Evolutionary conservation across 2,329 filamentous ascomycete species (phyloP), one percentile per base, ranked within the genome.

Genomic region (Diaporthe caulivora): DNA sequence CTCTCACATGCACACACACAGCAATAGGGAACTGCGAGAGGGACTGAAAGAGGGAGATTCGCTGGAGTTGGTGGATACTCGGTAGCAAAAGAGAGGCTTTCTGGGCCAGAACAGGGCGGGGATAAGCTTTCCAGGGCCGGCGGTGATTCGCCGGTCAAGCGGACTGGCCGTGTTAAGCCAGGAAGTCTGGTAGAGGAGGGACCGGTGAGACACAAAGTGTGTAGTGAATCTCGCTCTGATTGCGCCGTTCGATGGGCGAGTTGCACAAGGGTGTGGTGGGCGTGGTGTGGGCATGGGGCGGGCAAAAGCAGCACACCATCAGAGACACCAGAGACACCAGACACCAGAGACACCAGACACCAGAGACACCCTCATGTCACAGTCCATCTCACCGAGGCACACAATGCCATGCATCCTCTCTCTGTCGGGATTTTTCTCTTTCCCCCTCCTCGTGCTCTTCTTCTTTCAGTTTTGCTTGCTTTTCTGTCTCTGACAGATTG

Each of bases 131-230:
- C 21, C 31, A 13, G 15, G 31, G 31, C 47, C 62, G 3, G 31
- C 37, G 62, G 62, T 67, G 62, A 67, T 67, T 67, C 62, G 62
- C 47, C 15, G 47, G 62, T 67, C 62, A 67, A 67, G 62, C 62
- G 62, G 62, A 53, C 47, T 67, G 44, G 44, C 62, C 29, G 62
- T 51, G 62, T 31, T 53, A 10, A 40, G 37, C 7, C 11, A 40
- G 31, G 15, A 67, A 67, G n/a, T 53, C 13, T 67, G 62, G 62
- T 67, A 26, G 47, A 67, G 47, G 62, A 40, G 47, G 62, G 62
- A 67, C 62, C 62, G 62, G 62, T 67, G 62, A 67, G 62, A 67
- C 62, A 67, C n/a, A 21, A 40, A 40, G 62, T 67, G 62, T 67
- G 62, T 67, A 67, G 62, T 67, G 62, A 18, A 67, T 53, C 29